Conservation (phyloP, 331 rosid genomes). For the Ulmus americana region DNA sequence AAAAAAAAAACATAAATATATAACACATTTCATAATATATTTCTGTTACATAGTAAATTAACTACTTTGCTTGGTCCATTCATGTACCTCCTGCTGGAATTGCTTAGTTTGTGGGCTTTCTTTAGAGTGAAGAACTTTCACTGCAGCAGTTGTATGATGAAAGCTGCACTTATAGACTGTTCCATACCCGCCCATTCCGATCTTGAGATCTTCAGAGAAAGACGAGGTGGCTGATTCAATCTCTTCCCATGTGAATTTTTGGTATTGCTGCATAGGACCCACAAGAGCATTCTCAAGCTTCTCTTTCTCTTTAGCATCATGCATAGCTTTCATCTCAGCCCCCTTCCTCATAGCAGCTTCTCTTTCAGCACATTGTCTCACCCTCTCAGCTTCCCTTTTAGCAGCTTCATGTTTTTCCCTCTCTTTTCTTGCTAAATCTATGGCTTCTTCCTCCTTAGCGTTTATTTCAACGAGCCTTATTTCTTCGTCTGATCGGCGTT, state of each 20-base stretch:
- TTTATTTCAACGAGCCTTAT: slow-evolving; percentile 52
- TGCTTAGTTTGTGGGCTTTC: slow-evolving; percentile 49
- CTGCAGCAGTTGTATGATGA: slow-evolving; percentile 82
- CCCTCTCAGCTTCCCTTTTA: slow-evolving; percentile 42
- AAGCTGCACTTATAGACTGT: slow-evolving; percentile 64
- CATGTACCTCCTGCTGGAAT: slow-evolving; percentile 78
- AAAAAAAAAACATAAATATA: slow-evolving; percentile 3
- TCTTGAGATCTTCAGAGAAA: slow-evolving; percentile 69
- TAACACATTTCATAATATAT: background rate
- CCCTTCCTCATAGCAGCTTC: slow-evolving; percentile 64
- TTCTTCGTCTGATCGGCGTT: slow-evolving; percentile 47
- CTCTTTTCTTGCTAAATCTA: slow-evolving; percentile 43
- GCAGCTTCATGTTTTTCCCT: slow-evolving; percentile 56
- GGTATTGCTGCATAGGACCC: slow-evolving; percentile 51
- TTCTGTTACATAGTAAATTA: slow-evolving; percentile 4
- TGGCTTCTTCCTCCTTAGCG: slow-evolving; percentile 49
- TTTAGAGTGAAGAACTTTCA: slow-evolving; percentile 66
- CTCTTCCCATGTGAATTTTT: slow-evolving; percentile 71
- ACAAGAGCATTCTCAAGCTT: slow-evolving; percentile 62
- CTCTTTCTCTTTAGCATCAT: slow-evolving; percentile 54
- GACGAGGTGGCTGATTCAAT: slow-evolving; percentile 72
- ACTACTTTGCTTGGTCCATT: slow-evolving; percentile 6
- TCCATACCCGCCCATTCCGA: slow-evolving; percentile 89
- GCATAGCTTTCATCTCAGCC: slow-evolving; percentile 54
- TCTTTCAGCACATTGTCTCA: slow-evolving; percentile 56